These are phyloP conservation scores for Beauveria asiatica DNA, from an alignment of 2,329 filamentous ascomycete genomes.

Conservation along the genomic window DNA sequence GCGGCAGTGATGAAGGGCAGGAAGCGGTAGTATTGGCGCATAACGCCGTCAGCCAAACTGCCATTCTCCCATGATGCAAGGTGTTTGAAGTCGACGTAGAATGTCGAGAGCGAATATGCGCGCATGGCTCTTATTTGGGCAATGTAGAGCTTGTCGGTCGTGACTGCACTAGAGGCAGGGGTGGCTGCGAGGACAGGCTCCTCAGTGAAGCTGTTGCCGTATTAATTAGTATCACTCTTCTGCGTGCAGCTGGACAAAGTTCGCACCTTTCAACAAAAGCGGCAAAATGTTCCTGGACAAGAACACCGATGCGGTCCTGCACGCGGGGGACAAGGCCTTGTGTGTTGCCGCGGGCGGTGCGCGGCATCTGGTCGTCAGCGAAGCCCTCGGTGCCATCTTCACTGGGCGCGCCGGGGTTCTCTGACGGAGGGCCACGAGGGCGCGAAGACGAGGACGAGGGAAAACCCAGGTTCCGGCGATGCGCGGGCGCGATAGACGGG, in stretches of 20 bases:
- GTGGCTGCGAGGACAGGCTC: slow-evolving; percentile 54
- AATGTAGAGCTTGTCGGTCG: slow-evolving; percentile 76
- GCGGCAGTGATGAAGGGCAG: slow-evolving; percentile 83
- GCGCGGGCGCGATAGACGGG: slow-evolving; percentile 30
- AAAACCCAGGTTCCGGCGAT: slow-evolving; percentile 34
- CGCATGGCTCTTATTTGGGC: slow-evolving; percentile 74
- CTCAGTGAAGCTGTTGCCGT: slow-evolving; percentile 53
- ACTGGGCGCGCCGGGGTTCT: slow-evolving; percentile 50
- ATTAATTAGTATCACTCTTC: not conserved
- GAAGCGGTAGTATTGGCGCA: slow-evolving; percentile 90
- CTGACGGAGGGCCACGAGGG: slow-evolving; percentile 52
- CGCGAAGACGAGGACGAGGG: slow-evolving; percentile 45
- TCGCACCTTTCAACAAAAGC: slow-evolving; percentile 67
- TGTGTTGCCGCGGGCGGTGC: slow-evolving; percentile 39
- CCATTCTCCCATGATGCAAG: slow-evolving; percentile 69
- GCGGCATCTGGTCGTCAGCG: slow-evolving; percentile 55
- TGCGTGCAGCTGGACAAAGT: not conserved
- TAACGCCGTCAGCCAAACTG: slow-evolving; percentile 75
- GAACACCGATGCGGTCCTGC: slow-evolving; percentile 66
- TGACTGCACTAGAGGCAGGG: slow-evolving; percentile 60
- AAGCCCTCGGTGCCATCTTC: slow-evolving; percentile 56
- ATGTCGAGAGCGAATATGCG: slow-evolving; percentile 67
- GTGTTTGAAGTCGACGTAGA: slow-evolving; percentile 84
- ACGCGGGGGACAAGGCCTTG: slow-evolving; percentile 55
- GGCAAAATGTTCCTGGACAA: slow-evolving; percentile 69